A percentile compares a stretch with the other conserved stretches of the same genome.
phyloP scores from a whole-genome alignment of 805 yeast genomes.

The Kuraishia piskuri region DNA sequence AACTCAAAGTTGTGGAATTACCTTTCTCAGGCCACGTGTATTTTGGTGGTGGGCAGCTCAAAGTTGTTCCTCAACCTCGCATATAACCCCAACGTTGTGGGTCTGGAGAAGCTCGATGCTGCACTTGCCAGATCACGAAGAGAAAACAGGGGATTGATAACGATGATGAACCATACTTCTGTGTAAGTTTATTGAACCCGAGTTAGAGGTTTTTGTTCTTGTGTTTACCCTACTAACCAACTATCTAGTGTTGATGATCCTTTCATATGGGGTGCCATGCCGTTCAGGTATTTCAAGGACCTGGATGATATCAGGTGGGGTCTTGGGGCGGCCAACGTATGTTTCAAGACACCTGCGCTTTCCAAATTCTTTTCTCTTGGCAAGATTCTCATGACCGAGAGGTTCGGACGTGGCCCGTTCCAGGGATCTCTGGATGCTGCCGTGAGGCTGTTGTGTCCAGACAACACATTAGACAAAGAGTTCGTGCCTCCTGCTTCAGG shows the following conservation, averaged over 20 bases:
- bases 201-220: no score
- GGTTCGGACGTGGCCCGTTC: slow-evolving; percentile 91
- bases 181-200: no score
- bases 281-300: slow-evolving; percentile 55
- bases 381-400: slow-evolving; percentile 74
- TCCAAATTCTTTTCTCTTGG: slow-evolving; percentile 75
- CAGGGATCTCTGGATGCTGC: slow-evolving; percentile 88
- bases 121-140: slow-evolving; percentile 54
- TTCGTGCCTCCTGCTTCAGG: slow-evolving; percentile 9
- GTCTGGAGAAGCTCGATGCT: slow-evolving; percentile 53
- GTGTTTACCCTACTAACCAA: not conserved
- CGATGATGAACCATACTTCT: slow-evolving; percentile 91
- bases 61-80: slow-evolving; percentile 51
- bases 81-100: slow-evolving; percentile 56
- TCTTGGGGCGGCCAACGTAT: slow-evolving; percentile 84
- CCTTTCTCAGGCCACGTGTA: slow-evolving; percentile 61
- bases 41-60: slow-evolving; percentile 54
- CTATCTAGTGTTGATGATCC: slow-evolving; percentile 74
- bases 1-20: slow-evolving; percentile 51
- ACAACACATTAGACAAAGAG: slow-evolving; percentile 49
- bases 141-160: slow-evolving; percentile 70
- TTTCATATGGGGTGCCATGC: slow-evolving; percentile 76
- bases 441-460: slow-evolving; percentile 69
- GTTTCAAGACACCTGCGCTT: slow-evolving; percentile 51
- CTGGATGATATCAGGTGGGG: slow-evolving; percentile 84